Percentiles rank a stretch among this genome's conserved stretches.
Conservation (phyloP, 2,329 filamentous ascomycete species). For the Scedosporium boydii region DNA sequence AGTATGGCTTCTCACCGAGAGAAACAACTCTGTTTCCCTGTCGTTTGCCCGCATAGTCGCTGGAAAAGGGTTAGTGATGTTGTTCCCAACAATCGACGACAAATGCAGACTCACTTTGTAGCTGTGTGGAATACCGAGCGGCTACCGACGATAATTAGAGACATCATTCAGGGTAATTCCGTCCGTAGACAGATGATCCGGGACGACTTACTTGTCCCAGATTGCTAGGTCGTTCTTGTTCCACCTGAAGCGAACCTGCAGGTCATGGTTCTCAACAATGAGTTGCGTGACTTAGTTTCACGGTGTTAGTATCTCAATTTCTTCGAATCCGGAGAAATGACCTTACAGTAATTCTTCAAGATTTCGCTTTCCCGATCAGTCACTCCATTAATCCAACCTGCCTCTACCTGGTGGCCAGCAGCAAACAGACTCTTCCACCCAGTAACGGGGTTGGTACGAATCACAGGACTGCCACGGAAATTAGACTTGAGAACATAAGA, state of each 20-base stretch:
- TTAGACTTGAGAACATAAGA: conserved; percentile 19
- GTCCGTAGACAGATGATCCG: neutral
- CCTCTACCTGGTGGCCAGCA: conserved; percentile 38
- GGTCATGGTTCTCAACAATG: conserved; percentile 44
- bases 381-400: conserved; percentile 39
- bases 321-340: neutral
- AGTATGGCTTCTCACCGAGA: conserved; percentile 43
- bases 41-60: conserved; percentile 43
- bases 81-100: conserved; percentile 36
- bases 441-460: conserved; percentile 49
- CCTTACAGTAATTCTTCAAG: conserved; percentile 18
- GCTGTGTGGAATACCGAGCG: conserved; percentile 45
- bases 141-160: conserved; percentile 10
- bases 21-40: conserved; percentile 40
- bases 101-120: conserved; percentile 20
- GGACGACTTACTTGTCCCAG: conserved; percentile 37
- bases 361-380: conserved; percentile 38
- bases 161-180: neutral
- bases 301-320: neutral
- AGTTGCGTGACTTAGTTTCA: conserved; percentile 18
- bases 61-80: conserved; percentile 16
- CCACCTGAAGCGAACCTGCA: conserved; percentile 41
- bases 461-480: conserved; percentile 31
- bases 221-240: conserved; percentile 34
- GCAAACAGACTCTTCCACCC: conserved; percentile 48